A percentile compares a stretch with the other conserved stretches of the same genome.
phyloP scores from a whole-genome alignment of 1,284 basidiomycete species.

The Tremellales sp. region DNA sequence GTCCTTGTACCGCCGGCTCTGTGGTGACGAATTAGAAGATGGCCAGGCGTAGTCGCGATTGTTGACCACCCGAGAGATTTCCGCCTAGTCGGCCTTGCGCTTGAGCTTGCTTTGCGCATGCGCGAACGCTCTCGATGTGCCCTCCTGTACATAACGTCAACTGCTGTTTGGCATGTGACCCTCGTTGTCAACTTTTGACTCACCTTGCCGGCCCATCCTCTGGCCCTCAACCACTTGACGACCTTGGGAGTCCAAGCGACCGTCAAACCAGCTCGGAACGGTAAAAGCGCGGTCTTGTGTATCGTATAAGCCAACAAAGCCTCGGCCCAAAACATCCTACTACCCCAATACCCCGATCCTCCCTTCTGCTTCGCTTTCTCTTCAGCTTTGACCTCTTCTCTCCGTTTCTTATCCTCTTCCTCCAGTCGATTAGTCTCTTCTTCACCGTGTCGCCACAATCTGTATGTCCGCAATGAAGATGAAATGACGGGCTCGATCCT shows the following conservation, averaged over 20 bases:
- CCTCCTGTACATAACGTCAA: too few relatives aligned
- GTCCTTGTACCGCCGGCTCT: neutral
- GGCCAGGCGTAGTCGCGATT: too few relatives aligned
- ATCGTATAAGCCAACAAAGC: slow-evolving; percentile 87
- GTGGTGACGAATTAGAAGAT: too few relatives aligned
- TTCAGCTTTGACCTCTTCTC: slow-evolving; percentile 12
- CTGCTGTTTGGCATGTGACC: too few relatives aligned
- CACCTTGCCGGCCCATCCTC: slow-evolving; percentile 62
- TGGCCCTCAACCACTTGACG: slow-evolving; percentile 67
- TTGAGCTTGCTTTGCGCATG: neutral
- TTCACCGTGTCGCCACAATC: slow-evolving; percentile 32
- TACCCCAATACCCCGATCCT: slow-evolving; percentile 15
- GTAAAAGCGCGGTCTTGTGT: slow-evolving; percentile 93
- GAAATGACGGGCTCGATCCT: slow-evolving; percentile 69
- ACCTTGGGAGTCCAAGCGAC: slow-evolving; percentile 80
- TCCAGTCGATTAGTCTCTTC: slow-evolving; percentile 20
- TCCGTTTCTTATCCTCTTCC: slow-evolving; percentile 6
- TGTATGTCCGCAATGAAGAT: slow-evolving; percentile 54
- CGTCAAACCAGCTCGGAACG: slow-evolving; percentile 81
- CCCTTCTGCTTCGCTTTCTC: slow-evolving; percentile 8
- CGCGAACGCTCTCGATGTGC: neutral
- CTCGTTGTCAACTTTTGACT: too few relatives aligned
- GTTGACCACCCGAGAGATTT: too few relatives aligned
- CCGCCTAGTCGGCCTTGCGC: neutral
- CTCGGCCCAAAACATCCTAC: slow-evolving; percentile 70